Percentiles rank a stretch among this genome's conserved stretches.
Evolutionary conservation across 73 alveolate genomes (phyloP).

Genomic region (Paramecium octaurelia): DNA sequence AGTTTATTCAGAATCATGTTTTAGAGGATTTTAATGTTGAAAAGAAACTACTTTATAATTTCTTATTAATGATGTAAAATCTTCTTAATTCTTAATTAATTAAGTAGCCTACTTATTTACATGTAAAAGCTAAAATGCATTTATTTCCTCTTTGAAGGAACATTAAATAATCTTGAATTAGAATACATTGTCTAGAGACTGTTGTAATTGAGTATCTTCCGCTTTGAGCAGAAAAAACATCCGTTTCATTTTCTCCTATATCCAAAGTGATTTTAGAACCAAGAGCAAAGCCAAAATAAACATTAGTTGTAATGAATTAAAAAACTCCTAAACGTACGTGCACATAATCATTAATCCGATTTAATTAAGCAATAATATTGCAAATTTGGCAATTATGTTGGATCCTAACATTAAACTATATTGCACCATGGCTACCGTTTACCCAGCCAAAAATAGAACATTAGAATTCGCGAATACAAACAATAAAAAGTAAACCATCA

Average conservation of each 20-base stretch:
- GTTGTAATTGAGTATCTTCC: background rate
- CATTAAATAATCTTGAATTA: background rate
- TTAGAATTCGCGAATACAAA: background rate
- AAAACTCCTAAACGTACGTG: background rate
- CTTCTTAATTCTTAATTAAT: background rate
- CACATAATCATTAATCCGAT: background rate
- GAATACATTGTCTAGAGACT: background rate
- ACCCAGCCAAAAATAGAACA: background rate
- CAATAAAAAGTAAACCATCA: background rate
- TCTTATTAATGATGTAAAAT: background rate
- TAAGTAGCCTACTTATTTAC: background rate
- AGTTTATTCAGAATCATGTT: background rate
- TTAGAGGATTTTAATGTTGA: background rate
- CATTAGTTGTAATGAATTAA: background rate
- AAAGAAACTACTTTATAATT: background rate
- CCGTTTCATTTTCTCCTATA: background rate
- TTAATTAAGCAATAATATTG: background rate
- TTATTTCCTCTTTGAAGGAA: background rate
- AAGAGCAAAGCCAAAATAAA: background rate
- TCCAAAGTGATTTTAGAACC: background rate
- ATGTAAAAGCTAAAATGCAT: background rate
- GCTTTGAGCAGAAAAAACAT: background rate
- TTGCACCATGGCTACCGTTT: background rate
- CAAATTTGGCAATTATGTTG: background rate
- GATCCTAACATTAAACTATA: background rate